Evolutionary conservation across 2,329 filamentous ascomycete species (phyloP).

Genomic region (Trichothecium roseum): DNA sequence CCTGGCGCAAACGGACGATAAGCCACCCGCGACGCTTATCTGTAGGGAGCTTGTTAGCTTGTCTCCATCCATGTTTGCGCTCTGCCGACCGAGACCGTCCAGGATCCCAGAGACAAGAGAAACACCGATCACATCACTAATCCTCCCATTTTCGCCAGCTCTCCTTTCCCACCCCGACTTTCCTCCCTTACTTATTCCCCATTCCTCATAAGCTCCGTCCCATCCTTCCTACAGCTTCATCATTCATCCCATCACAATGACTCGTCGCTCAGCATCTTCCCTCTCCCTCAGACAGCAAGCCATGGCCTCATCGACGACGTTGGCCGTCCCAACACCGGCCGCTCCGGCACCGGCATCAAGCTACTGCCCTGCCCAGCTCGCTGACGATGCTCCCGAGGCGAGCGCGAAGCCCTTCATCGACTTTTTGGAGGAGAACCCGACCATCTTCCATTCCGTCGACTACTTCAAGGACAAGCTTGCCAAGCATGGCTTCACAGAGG

Average conservation of each 20-base stretch:
- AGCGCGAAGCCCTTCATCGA: constrained; percentile 79
- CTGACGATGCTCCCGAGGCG: constrained; percentile 41
- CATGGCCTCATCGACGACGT: background rate
- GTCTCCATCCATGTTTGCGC: too few species aligned
- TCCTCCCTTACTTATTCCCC: too few species aligned
- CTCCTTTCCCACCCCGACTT: too few species aligned
- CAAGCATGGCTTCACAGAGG: constrained; percentile 62
- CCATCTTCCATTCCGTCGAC: constrained; percentile 81
- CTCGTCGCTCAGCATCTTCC: background rate
- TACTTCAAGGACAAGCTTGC: constrained; percentile 66
- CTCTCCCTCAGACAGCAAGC: background rate
- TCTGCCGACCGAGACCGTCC: too few species aligned
- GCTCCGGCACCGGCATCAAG: background rate
- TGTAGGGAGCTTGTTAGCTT: too few species aligned
- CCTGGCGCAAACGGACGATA: too few species aligned
- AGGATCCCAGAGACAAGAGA: too few species aligned
- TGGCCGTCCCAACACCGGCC: background rate
- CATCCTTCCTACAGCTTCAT: background rate
- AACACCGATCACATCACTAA: too few species aligned
- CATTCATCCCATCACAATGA: background rate
- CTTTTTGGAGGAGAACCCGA: constrained; percentile 84
- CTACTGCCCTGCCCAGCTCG: constrained; percentile 21
- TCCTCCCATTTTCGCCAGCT: too few species aligned
- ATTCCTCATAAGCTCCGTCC: background rate
- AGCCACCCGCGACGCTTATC: too few species aligned